Base-by-base conservation (phyloP, 2,329 filamentous ascomycete genomes). In the Teratosphaeria epicoccoides region DNA sequence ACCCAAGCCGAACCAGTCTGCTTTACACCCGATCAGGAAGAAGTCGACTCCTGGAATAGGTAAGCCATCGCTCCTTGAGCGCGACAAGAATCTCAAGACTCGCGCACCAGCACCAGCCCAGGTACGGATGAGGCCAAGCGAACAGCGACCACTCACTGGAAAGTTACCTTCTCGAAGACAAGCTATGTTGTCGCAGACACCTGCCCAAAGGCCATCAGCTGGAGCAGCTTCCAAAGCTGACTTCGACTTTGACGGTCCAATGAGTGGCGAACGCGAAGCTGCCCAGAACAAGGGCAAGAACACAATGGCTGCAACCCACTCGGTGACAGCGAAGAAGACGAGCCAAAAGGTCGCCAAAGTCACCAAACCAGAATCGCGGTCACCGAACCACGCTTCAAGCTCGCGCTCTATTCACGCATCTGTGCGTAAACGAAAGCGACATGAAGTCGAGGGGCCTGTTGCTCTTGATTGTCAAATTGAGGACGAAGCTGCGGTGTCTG, bases 181-280 rank as follows among this genome's bases (percentile, higher is more conserved):
- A 14, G 46, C 12, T 22, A 51, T 51, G 49, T 29, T 51, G 23
- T 45, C 49, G 43, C 17, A 51, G 17, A 49, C 49, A n/a, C 52
- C 52, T 4, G 29, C 14, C 47, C 17, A 28, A 4, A 20, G 24
- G 11, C 6, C 28, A 14, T 1, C 12, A 17, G 43, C n/a, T 10
- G 33, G 43, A 22, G 23, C 24, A 11, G 12, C 28, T 3, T 29
- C 4, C 14, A 9, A 40, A 9, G 33, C 6, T 17, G 14, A 17
- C 33, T 20, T 28, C 17, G 29, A 49, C 5, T 9, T 10, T 24
- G 22, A 11, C 2, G 22, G 12, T 24, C 2, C 22, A 24, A 22
- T 17, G 10, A 17, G 14, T 17, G 2, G n/a, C 22, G 43, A 12
- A 46, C 9, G n/a, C 11, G 7, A 24, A n/a, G 22, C 10, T 46